Evolutionary conservation across 176 grass and related monocot species (phyloP).

Genomic region (Avena atlantica): DNA sequence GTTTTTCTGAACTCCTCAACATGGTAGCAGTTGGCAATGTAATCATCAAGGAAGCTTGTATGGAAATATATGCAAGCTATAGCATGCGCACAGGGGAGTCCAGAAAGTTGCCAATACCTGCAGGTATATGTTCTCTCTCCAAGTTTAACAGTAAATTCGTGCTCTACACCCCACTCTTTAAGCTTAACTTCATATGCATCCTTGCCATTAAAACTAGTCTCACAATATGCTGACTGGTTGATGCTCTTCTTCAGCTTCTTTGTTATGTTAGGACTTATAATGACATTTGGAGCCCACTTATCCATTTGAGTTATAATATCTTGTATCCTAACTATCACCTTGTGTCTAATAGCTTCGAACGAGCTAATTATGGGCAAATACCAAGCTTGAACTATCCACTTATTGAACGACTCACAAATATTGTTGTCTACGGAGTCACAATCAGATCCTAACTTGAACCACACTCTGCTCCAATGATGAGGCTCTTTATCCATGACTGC

Average conservation of each 20-base stretch:
- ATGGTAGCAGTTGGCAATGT: not conserved
- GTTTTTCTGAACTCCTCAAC: not conserved
- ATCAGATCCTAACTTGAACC: not conserved
- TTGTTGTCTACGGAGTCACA: slow-evolving; percentile 1
- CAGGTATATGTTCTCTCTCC: not conserved
- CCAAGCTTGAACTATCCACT: slow-evolving; percentile 3
- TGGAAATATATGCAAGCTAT: slow-evolving; percentile 24
- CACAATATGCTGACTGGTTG: not conserved
- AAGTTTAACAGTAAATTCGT: not conserved
- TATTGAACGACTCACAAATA: not conserved
- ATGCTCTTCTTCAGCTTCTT: not conserved
- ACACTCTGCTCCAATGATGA: not conserved
- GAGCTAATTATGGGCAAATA: not conserved
- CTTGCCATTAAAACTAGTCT: not conserved
- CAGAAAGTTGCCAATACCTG: slow-evolving; percentile 23
- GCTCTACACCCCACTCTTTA: not conserved
- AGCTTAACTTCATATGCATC: slow-evolving; percentile 7
- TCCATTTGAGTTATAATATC: not conserved
- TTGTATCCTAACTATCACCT: not conserved
- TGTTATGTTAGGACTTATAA: slow-evolving; percentile 5
- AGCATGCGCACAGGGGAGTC: slow-evolving; percentile 7
- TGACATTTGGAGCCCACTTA: not conserved
- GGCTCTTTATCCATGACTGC: not conserved
- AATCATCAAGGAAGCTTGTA: not conserved
- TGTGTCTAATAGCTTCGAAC: not conserved